These are phyloP conservation scores for Isabelozyma rhagii DNA, from an alignment of 805 yeast species.

Conservation along the genomic window DNA sequence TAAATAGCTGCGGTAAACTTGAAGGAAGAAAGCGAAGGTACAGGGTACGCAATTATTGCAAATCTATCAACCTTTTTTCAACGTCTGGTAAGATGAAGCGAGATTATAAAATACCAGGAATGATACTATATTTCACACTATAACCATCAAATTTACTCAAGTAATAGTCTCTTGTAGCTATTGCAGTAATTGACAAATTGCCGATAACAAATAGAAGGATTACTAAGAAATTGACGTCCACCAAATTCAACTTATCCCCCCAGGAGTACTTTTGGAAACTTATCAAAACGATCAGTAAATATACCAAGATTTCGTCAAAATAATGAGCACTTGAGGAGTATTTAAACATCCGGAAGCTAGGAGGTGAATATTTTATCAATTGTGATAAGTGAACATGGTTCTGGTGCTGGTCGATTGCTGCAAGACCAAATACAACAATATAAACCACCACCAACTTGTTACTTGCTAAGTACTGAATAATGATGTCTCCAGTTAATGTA, in stretches of 20 bases:
- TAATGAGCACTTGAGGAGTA: slow-evolving; percentile 66
- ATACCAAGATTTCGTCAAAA: slow-evolving; percentile 60
- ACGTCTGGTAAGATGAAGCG: no score
- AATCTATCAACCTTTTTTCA: no score
- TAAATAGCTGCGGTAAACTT: background rate
- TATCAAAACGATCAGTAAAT: slow-evolving; percentile 30
- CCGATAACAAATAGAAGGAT: slow-evolving; percentile 32
- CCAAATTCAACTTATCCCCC: slow-evolving; percentile 13
- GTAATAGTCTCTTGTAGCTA: slow-evolving; percentile 51
- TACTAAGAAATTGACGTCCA: slow-evolving; percentile 15
- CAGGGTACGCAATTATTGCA: no score
- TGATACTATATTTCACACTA: slow-evolving; percentile 26
- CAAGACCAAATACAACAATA: slow-evolving; percentile 42
- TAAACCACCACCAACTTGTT: slow-evolving; percentile 3
- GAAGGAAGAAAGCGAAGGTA: no score
- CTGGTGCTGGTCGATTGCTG: slow-evolving; percentile 50
- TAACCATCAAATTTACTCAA: slow-evolving; percentile 22
- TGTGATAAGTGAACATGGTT: slow-evolving; percentile 51
- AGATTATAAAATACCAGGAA: slow-evolving; percentile 33
- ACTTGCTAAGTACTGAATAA: slow-evolving; percentile 13
- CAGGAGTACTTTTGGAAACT: slow-evolving; percentile 9
- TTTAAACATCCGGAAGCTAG: slow-evolving; percentile 48
- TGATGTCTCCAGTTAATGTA: slow-evolving; percentile 3
- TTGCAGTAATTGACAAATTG: slow-evolving; percentile 55
- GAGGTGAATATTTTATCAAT: slow-evolving; percentile 55